These are phyloP conservation scores for Tillandsia fasciculata DNA, from an alignment of 176 grass and related monocot genomes.

Conservation along the genomic window DNA sequence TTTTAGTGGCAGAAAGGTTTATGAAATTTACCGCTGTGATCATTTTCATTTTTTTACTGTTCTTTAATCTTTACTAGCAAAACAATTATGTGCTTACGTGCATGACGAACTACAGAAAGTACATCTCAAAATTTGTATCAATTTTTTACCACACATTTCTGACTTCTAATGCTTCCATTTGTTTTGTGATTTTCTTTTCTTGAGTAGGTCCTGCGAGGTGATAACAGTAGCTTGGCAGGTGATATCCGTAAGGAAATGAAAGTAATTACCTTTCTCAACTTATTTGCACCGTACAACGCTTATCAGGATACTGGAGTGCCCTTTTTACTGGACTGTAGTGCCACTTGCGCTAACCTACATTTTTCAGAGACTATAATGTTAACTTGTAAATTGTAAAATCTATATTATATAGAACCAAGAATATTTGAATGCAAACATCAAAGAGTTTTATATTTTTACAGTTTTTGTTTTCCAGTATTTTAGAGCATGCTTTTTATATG, in stretches of 20 bases:
- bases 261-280: constrained; percentile 17
- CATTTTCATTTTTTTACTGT: background rate
- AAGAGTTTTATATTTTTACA: background rate
- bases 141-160: background rate
- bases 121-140: background rate
- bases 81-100: background rate
- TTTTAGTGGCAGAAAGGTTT: background rate
- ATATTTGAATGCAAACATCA: background rate
- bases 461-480: background rate
- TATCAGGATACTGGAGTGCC: background rate
- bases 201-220: constrained; percentile 74
- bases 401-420: background rate
- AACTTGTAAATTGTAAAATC: background rate
- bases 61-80: background rate
- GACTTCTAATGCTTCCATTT: background rate
- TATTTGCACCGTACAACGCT: constrained; percentile 1
- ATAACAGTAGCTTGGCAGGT: constrained; percentile 91
- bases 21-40: background rate
- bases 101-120: background rate
- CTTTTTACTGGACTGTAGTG: constrained; percentile 4
- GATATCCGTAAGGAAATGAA: constrained; percentile 99
- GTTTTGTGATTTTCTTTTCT: constrained; percentile 10
- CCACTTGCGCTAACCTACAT: background rate
- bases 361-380: background rate
- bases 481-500: constrained; percentile 3